Base-by-base conservation (phyloP, 2,329 filamentous ascomycete genomes). In the Allantophomopsis lycopodina region DNA sequence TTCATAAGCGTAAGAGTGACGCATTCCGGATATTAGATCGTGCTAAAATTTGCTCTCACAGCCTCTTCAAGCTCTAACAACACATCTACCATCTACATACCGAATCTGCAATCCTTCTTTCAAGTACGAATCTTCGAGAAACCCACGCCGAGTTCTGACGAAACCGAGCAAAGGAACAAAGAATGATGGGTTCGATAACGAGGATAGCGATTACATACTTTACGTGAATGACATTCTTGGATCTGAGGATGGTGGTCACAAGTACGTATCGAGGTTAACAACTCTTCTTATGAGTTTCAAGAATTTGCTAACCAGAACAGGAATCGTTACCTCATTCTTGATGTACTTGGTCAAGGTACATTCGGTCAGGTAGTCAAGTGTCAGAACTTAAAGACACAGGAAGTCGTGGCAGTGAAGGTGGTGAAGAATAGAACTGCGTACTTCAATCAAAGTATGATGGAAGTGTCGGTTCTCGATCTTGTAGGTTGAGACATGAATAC, bases 371-470 rank as follows among this genome's bases (percentile, higher is more conserved):
- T 98, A 23, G 91, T 98, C 44, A 98, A 98, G 61, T 98, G 91
- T 57, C 91, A 98, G 60, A 98, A 98, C 53, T 63, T 98, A 52
- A 95, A 94, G 64, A 96, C 91, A 1, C 88, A 95, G 59, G 91
- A 98, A 62, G 91, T 98, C 32, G 91, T 98, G 35, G 91, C 91
- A 3, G 91, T 98, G 50, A 98, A 98, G 64, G 91, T 98, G 40
- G 91, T 98, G 65, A 98, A 98, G 65, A 98, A 98, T 61, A 80
- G 89, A 53, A 98, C 91, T 2, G 91, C 91, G 31, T 98, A 98
- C 60, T 98, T 98, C 67, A 98, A 98, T 57, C 91, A 98, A 61
- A 96, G 91, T 60, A 98, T 98, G 91, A 98, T 98, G 91, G 91
- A 98, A 58, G 91, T 98, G 23, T 98, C 91, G 2, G 91, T 98